Conservation (phyloP, 805 yeast species). For the Teunomyces aglyptinius region DNA sequence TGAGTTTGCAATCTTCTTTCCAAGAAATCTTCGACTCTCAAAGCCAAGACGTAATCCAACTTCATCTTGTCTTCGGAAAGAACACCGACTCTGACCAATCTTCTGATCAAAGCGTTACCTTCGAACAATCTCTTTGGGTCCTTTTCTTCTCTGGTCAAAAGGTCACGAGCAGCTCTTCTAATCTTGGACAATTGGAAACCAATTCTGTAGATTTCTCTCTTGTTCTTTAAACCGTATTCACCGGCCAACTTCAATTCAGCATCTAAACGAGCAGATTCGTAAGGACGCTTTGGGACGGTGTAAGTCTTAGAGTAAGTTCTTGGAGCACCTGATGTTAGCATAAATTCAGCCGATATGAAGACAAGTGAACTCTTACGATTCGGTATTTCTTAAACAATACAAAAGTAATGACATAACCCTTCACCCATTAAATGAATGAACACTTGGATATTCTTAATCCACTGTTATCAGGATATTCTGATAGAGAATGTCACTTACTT, state of each 20-base stretch:
- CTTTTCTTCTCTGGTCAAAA: conserved; percentile 99
- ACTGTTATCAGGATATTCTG: background rate
- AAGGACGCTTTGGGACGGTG: conserved; percentile 99
- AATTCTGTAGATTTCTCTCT: conserved; percentile 99
- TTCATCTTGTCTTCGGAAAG: conserved; percentile 99
- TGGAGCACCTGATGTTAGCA: conserved; percentile 75
- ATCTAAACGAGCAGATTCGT: conserved; percentile 99
- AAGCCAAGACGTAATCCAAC: conserved; percentile 99
- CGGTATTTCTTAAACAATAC: background rate
- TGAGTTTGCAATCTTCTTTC: conserved; percentile 99
- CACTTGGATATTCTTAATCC: no score
- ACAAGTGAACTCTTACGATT: background rate
- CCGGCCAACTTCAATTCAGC: conserved; percentile 99
- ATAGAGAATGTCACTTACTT: background rate
- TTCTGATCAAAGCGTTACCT: conserved; percentile 99
- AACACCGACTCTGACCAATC: conserved; percentile 98
- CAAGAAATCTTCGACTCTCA: conserved; percentile 97
- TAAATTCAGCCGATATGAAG: background rate
- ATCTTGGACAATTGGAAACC: conserved; percentile 99
- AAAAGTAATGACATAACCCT: background rate
- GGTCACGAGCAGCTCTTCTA: conserved; percentile 99
- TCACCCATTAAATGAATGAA: no score
- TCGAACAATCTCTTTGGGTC: conserved; percentile 99
- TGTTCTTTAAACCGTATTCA: conserved; percentile 99
- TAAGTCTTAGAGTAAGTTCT: conserved; percentile 99